Evolutionary conservation across 2,329 filamentous ascomycete genomes (phyloP).

Genomic region (Sporothrix inflata): DNA sequence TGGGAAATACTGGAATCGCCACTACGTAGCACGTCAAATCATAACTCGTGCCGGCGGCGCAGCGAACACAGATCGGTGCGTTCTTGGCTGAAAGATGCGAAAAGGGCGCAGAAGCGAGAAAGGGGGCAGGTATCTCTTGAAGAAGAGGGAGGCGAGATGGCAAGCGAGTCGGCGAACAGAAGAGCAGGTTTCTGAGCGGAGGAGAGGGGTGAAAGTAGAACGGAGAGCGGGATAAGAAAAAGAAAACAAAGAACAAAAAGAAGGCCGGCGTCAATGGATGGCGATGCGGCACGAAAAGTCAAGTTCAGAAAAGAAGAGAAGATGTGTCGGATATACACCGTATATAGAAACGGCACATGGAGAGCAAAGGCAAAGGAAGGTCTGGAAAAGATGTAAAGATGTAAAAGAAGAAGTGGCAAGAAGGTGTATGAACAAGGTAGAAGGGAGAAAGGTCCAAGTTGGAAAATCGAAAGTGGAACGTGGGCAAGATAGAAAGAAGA

Average conservation of each 20-base stretch:
- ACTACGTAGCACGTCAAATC: constrained; percentile 32
- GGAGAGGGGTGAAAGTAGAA: background rate
- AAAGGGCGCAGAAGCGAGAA: background rate
- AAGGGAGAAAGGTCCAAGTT: background rate
- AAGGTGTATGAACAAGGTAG: background rate
- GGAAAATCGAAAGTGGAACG: background rate
- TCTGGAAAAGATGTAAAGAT: background rate
- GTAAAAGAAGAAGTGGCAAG: background rate
- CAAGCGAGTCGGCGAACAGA: constrained; percentile 5
- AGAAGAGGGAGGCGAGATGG: background rate
- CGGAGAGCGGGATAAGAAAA: background rate
- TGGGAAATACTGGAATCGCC: constrained; percentile 25
- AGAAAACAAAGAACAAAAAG: background rate
- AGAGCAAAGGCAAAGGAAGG: background rate
- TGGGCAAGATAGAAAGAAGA: constrained; percentile 4
- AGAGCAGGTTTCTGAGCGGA: background rate
- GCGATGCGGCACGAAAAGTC: constrained; percentile 3
- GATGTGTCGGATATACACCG: constrained; percentile 11
- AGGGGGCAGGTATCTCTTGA: background rate
- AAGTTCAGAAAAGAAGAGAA: background rate
- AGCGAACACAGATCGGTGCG: background rate
- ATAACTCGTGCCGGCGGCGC: constrained; percentile 24
- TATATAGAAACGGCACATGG: constrained; percentile 9
- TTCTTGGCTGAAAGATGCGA: background rate
- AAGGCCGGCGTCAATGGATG: background rate